Percentiles rank a stretch among this genome's conserved stretches.
Evolutionary conservation across 1,139 yeast genomes (phyloP).

Genomic region (Meyerozyma elateridarum): DNA sequence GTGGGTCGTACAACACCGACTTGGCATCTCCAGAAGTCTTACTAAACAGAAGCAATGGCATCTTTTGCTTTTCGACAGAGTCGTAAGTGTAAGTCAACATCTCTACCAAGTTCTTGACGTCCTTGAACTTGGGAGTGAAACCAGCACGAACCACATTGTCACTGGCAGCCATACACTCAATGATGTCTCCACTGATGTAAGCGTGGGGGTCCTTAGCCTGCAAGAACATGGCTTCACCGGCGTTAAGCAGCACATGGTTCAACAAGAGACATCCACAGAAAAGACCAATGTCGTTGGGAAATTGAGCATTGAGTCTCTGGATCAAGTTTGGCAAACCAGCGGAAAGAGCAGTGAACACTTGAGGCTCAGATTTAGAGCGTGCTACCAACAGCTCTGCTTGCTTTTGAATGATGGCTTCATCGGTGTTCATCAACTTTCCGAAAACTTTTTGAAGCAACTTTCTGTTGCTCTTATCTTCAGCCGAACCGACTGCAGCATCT

Average conservation of each 20-base stretch:
- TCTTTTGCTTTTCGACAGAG: conserved; percentile 88
- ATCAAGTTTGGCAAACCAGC: conserved; percentile 65
- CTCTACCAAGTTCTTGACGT: conserved; percentile 79
- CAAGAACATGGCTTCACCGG: conserved; percentile 97
- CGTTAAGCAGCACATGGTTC: conserved; percentile 73
- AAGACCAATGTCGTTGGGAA: conserved; percentile 89
- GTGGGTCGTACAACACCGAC: conserved; percentile 82
- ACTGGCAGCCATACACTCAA: conserved; percentile 99
- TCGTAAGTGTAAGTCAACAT: conserved; percentile 90
- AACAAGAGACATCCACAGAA: conserved; percentile 93
- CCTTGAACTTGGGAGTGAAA: conserved; percentile 96
- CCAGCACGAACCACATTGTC: conserved; percentile 98
- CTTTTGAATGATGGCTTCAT: conserved; percentile 47
- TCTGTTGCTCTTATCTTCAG: conserved; percentile 51
- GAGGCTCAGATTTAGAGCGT: conserved; percentile 54
- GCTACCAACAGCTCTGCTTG: conserved; percentile 59
- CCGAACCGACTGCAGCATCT: conserved; percentile 39
- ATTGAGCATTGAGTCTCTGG: conserved; percentile 73
- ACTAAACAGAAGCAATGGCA: conserved; percentile 62
- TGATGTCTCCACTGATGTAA: conserved; percentile 91
- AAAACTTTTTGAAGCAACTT: conserved; percentile 69
- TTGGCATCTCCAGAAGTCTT: conserved; percentile 65
- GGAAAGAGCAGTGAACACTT: conserved; percentile 37
- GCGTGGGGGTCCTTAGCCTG: conserved; percentile 99
- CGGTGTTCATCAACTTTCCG: conserved; percentile 75